phyloP scores from a whole-genome alignment of 176 grass and related monocot species.

The Musa schizocarpa region DNA sequence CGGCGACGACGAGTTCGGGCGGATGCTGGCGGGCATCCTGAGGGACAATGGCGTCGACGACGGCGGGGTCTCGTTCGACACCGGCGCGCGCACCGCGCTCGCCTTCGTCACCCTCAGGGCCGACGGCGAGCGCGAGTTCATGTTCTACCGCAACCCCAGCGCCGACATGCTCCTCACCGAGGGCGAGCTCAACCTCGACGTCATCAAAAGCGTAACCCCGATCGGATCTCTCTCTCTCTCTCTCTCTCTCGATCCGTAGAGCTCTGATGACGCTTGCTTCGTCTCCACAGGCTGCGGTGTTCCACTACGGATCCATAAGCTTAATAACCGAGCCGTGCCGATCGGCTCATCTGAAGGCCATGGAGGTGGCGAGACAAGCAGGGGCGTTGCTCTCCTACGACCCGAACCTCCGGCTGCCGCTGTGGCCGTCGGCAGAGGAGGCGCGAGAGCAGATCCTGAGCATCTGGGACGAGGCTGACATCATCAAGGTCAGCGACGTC shows the following conservation, averaged over 20 bases:
- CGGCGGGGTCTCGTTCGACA: conserved; percentile 3
- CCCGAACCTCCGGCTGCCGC: conserved; percentile 9
- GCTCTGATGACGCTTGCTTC: background rate
- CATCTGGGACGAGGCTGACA: conserved; percentile 6
- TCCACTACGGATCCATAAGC: conserved; percentile 17
- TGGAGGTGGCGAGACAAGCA: conserved; percentile 7
- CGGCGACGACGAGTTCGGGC: conserved; percentile 10
- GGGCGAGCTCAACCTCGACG: conserved; percentile 7
- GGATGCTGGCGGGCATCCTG: conserved; percentile 1
- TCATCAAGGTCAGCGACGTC: conserved; percentile 15
- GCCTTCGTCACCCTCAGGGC: conserved; percentile 2
- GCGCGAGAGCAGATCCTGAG: conserved; percentile 11
- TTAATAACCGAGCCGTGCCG: conserved; percentile 11
- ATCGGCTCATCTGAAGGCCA: conserved; percentile 8
- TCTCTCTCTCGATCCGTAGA: background rate
- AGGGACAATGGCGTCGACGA: conserved; percentile 2
- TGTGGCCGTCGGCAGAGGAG: conserved; percentile 5
- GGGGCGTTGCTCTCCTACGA: conserved; percentile 9
- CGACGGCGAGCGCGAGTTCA: conserved; percentile 11
- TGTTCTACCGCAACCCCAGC: conserved; percentile 12
- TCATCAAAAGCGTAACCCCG: conserved; percentile 1
- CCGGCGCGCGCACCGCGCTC: conserved; percentile 2
- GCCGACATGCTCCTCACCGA: conserved; percentile 12
- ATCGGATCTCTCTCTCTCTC: background rate
- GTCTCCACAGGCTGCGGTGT: background rate